Evolutionary conservation across 345 rosid genomes (phyloP), one percentile per base, ranked within the genome.

Genomic region (Hibiscus syriacus): DNA sequence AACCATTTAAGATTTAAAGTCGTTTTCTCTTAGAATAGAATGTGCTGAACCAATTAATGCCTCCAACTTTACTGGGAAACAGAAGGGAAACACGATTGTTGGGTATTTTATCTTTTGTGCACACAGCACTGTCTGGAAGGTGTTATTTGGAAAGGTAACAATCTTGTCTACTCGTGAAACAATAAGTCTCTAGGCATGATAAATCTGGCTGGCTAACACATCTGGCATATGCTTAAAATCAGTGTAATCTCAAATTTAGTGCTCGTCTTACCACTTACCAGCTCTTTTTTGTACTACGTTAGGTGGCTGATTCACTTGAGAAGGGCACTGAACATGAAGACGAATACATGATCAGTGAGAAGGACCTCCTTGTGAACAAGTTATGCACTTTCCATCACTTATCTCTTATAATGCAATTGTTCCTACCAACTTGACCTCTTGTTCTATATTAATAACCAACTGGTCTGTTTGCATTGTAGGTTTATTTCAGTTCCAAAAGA

Each of bases 291-390:
- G 6, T 48, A 56, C 64, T 17, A 57, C 50, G 68, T 26, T 74
- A 95, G 98, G 94, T 88, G 53, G 99, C 98, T 25, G 98, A 95
- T 75, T 95, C 99, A 52, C 98, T 95, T 70, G 98, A 95, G 80
- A 95, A 92, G 82, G 99, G 99, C 64, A 95, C 98, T 60, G 98
- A 95, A 77, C 97, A 95, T 52, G 99, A 95, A 78, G 99, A 90
- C 69, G 99, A 94, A 79, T 95, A 95, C 80, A 95, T 95, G 98
- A 95, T 95, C 72, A 95, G 99, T 20, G 99, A 95, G 85, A 95
- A 86, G 70, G 98, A 94, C 74, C 99, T 94, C 39, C 92, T 94
- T 12, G 98, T 94, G 5, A 94, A 94, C 83, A 82, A 90, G 99
- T 89, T 68, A 70, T n/a, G 13, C 52, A 50, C 64, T 48, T 30